Evolutionary conservation across 352 stramenopile species (phyloP).

Genomic region (Globisporangium spiculum): DNA sequence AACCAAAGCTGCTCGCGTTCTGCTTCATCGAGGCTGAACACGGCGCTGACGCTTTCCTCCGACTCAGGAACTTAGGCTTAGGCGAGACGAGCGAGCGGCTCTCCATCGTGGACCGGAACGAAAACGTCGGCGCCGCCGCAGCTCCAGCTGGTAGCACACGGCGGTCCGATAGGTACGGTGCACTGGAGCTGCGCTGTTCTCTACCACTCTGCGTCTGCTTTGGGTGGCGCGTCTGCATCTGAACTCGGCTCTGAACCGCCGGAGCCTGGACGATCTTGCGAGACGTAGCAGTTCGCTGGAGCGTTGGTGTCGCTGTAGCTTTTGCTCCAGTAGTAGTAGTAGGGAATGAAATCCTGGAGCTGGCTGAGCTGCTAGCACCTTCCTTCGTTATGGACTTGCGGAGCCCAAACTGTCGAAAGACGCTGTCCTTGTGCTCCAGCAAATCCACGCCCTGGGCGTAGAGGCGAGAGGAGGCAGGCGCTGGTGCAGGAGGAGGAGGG

Average conservation of each 20-base stretch:
- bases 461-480: constrained; percentile 42
- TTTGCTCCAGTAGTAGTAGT: not conserved
- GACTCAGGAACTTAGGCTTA: constrained; percentile 2
- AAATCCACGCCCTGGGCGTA: constrained; percentile 56
- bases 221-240: not conserved
- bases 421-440: constrained; percentile 53
- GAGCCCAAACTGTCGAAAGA: constrained; percentile 60
- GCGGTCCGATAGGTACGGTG: constrained; percentile 27
- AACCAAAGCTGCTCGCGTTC: not conserved
- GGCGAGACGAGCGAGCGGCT: constrained; percentile 38
- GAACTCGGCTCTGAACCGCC: not conserved
- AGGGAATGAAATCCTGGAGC: not conserved
- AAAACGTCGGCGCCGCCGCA: constrained; percentile 29
- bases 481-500: constrained; percentile 1
- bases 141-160: constrained; percentile 11
- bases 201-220: not conserved
- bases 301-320: not conserved
- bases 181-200: constrained; percentile 7
- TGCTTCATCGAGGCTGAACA: not conserved
- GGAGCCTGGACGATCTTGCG: constrained; percentile 3
- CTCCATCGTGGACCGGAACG: constrained; percentile 36
- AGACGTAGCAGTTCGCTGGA: constrained; percentile 6
- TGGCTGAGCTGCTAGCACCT: not conserved
- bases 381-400: constrained; percentile 16
- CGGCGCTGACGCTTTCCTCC: not conserved